These are phyloP conservation scores for Aureobasidium pullulans DNA, from an alignment of 2,329 filamentous ascomycete genomes.

Conservation along the genomic window DNA sequence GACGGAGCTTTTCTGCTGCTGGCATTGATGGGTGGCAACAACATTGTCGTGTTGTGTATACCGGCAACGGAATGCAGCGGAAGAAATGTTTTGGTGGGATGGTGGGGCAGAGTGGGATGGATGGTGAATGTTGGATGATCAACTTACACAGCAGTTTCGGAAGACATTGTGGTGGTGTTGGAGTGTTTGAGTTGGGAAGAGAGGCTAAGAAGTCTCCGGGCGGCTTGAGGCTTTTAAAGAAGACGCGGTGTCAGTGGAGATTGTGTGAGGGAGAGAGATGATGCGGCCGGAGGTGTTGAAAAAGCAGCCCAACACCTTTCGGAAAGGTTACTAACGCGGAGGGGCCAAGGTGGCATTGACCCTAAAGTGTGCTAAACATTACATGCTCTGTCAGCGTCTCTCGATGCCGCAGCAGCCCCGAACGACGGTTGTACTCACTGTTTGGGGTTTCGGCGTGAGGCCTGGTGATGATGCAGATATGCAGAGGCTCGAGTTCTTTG, in stretches of 20 bases:
- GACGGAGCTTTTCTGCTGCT: background rate
- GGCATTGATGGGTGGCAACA: background rate
- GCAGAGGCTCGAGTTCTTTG: background rate
- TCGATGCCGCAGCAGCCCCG: constrained; percentile 13
- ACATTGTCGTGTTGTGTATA: background rate
- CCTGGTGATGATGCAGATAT: background rate
- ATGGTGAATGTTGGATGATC: background rate
- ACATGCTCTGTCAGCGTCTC: constrained; percentile 14
- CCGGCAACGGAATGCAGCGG: background rate
- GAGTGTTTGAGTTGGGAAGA: constrained; percentile 17
- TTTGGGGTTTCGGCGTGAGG: constrained; percentile 5
- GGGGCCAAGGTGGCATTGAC: constrained; percentile 15
- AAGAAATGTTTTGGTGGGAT: constrained; percentile 17
- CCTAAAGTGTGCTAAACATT: constrained; percentile 13
- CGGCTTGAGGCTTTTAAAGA: constrained; percentile 15
- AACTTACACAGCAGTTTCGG: constrained; percentile 25
- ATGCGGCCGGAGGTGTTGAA: constrained; percentile 14
- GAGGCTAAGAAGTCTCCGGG: constrained; percentile 18
- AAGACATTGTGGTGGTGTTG: constrained; percentile 22
- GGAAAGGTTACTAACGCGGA: constrained; percentile 13
- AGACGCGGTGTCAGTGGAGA: constrained; percentile 10
- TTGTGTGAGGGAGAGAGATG: constrained; percentile 10
- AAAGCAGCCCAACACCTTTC: constrained; percentile 14
- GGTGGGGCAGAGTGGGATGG: constrained; percentile 7
- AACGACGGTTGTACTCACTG: constrained; percentile 12